phyloP scores from a whole-genome alignment of 2,329 filamentous ascomycete genomes.

The Colletotrichum neosansevieriae region DNA sequence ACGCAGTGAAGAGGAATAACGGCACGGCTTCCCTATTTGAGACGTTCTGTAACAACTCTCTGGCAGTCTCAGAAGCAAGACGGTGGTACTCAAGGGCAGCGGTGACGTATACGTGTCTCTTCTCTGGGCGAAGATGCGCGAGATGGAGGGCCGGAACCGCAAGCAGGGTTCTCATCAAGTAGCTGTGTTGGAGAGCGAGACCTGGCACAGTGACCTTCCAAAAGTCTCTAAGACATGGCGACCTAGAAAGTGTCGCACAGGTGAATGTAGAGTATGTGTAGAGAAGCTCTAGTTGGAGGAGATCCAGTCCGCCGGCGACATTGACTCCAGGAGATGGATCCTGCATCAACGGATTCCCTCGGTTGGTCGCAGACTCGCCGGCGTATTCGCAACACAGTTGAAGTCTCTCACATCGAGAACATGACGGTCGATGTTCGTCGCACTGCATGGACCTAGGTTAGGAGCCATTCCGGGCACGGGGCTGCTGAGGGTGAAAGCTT shows the following conservation, averaged over 20 bases:
- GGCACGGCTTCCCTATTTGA: neutral
- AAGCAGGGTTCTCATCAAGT: slow-evolving; percentile 26
- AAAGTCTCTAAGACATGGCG: slow-evolving; percentile 12
- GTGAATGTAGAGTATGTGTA: slow-evolving; percentile 23
- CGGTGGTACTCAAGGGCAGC: slow-evolving; percentile 23
- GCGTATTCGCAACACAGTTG: slow-evolving; percentile 6
- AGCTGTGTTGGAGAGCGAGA: slow-evolving; percentile 8
- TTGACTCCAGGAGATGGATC: neutral
- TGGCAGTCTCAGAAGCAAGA: slow-evolving; percentile 14
- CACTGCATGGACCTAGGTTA: neutral
- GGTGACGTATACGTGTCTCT: neutral
- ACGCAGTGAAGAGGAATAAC: slow-evolving; percentile 20
- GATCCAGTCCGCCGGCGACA: neutral
- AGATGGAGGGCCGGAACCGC: slow-evolving; percentile 28
- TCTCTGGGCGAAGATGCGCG: neutral
- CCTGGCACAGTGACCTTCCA: slow-evolving; percentile 27
- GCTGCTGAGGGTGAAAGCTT: neutral
- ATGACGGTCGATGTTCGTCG: slow-evolving; percentile 20
- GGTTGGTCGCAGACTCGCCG: neutral
- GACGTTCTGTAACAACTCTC: neutral
- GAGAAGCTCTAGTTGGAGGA: slow-evolving; percentile 29
- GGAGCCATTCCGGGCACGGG: neutral
- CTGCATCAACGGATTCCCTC: rapidly evolving
- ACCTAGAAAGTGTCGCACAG: neutral
- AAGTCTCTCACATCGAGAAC: slow-evolving; percentile 15